These are phyloP conservation scores for Chytridium lagenaria DNA, from an alignment of 371 early-diverging fungal genomes.

Conservation along the genomic window DNA sequence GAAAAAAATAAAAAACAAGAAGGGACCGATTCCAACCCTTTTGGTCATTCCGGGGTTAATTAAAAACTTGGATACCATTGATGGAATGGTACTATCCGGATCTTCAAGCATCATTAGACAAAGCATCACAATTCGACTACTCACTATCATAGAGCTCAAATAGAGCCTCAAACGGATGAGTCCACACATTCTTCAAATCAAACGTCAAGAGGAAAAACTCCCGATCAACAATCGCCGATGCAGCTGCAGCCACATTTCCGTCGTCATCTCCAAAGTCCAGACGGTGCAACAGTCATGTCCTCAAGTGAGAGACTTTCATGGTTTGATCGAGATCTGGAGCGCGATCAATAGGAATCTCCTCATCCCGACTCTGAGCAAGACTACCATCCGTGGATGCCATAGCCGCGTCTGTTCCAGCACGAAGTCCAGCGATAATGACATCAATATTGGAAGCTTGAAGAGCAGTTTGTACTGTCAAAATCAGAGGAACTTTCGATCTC, in stretches of 20 bases:
- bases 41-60: slow-evolving; percentile 62
- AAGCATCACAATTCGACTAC: too few species aligned
- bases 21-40: slow-evolving; percentile 28
- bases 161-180: slow-evolving; percentile 69
- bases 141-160: slow-evolving; percentile 68
- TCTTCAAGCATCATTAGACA: slow-evolving; percentile 35
- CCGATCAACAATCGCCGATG: slow-evolving; percentile 9
- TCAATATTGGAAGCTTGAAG: slow-evolving; percentile 72
- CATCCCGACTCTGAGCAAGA: background rate
- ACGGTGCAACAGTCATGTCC: slow-evolving; percentile 46
- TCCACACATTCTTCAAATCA: slow-evolving; percentile 81
- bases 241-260: slow-evolving; percentile 8
- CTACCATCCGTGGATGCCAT: slow-evolving; percentile 7
- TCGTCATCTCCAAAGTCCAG: slow-evolving; percentile 17
- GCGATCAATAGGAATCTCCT: background rate
- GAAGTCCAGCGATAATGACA: slow-evolving; percentile 23
- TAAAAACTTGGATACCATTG: slow-evolving; percentile 53
- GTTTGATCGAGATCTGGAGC: slow-evolving; percentile 3
- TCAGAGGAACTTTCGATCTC: slow-evolving; percentile 72
- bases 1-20: slow-evolving; percentile 23
- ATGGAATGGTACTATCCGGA: slow-evolving; percentile 41
- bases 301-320: slow-evolving; percentile 45
- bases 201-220: slow-evolving; percentile 77
- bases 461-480: slow-evolving; percentile 73
- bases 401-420: slow-evolving; percentile 6